Conservation (phyloP, 148 eudicot species). For the Diospyros lotus region DNA sequence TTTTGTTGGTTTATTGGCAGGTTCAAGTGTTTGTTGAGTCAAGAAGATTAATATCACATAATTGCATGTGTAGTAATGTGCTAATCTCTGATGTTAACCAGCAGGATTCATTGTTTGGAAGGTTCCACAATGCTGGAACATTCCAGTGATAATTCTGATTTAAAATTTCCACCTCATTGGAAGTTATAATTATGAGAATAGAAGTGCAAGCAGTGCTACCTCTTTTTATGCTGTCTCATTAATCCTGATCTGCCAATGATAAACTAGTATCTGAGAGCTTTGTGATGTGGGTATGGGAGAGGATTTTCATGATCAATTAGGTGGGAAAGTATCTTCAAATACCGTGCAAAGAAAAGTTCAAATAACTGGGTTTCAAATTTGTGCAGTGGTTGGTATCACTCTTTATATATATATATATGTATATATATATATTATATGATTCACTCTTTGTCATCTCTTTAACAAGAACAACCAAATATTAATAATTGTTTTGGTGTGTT, state of each 20-base stretch:
- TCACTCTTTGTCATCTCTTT: no score
- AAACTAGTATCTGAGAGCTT: not conserved
- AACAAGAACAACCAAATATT: no score
- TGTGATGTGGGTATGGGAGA: not conserved
- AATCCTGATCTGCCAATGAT: not conserved
- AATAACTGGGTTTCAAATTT: not conserved
- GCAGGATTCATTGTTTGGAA: not conserved
- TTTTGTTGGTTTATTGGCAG: not conserved
- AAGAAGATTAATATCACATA: not conserved
- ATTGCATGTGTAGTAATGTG: not conserved
- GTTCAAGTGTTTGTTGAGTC: not conserved
- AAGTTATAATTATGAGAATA: not conserved
- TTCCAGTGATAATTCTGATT: not conserved
- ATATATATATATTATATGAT: not conserved
- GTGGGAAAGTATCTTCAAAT: constrained; percentile 2
- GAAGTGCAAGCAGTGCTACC: not conserved
- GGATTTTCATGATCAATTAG: not conserved
- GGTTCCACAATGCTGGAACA: not conserved
- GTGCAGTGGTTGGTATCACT: not conserved
- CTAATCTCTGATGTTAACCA: not conserved
- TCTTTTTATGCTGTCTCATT: not conserved
- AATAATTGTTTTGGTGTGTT: no score
- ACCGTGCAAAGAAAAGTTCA: not conserved
- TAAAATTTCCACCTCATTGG: not conserved
- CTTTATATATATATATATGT: not conserved